phyloP scores from a whole-genome alignment of 2,329 filamentous ascomycete species.

The Penicillium sp. region DNA sequence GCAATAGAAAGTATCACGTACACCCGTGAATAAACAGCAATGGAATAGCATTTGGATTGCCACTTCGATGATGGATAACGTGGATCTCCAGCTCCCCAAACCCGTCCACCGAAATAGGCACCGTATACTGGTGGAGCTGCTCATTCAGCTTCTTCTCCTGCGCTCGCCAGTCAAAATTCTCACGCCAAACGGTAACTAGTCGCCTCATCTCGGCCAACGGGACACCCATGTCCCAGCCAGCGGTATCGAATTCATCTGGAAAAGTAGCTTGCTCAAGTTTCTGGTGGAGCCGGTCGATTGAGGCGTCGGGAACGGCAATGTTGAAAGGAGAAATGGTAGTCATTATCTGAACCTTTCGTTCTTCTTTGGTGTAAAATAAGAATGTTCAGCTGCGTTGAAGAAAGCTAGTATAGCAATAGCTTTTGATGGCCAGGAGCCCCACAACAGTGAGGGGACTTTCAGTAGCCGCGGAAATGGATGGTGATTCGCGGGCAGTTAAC shows the following conservation, averaged over 20 bases:
- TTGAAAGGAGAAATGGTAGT: constrained; percentile 42
- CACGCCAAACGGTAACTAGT: constrained; percentile 59
- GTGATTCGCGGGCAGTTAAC: constrained; percentile 5
- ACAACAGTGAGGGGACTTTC: background rate
- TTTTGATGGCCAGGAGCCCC: background rate
- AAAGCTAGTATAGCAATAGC: background rate
- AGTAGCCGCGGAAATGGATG: background rate
- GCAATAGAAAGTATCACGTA: constrained; percentile 23
- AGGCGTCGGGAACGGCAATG: constrained; percentile 54
- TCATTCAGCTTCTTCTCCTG: constrained; percentile 61
- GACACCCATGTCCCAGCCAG: constrained; percentile 60
- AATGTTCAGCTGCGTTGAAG: background rate
- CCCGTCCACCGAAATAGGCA: constrained; percentile 56
- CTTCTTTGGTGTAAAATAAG: no score
- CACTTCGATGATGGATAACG: constrained; percentile 62
- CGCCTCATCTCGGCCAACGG: constrained; percentile 59
- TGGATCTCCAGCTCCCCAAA: constrained; percentile 64
- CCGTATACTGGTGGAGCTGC: constrained; percentile 60
- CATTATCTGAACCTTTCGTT: constrained; percentile 10
- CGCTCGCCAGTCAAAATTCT: constrained; percentile 61
- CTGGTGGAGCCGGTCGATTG: constrained; percentile 55
- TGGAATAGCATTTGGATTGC: constrained; percentile 58
- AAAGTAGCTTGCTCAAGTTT: constrained; percentile 58
- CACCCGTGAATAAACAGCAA: constrained; percentile 69
- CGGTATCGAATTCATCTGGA: constrained; percentile 57